Base-by-base conservation (phyloP, 2,329 filamentous ascomycete species). In the Neoascochyta sp. region DNA sequence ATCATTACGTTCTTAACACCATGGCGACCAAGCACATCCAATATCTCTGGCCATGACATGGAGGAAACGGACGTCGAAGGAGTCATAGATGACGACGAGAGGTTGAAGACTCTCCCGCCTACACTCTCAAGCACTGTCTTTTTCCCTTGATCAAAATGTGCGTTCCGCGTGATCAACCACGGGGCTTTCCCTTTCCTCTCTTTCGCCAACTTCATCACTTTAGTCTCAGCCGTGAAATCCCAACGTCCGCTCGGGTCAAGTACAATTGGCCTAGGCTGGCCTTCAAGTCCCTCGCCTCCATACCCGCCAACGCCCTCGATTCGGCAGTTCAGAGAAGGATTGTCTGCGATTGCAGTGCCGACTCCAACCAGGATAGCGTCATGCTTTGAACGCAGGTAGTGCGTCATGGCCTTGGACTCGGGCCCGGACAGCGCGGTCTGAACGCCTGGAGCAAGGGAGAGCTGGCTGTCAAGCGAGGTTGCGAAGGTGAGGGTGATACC, bases 361-460 rank as follows among this genome's bases (percentile, higher is more conserved):
- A 83, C 86, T 13, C 90, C 90, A 17, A 96, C 71, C 14, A 93
- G 72, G 46, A 95, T 94, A 21, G 86, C 87, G 41, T 85, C 79
- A 64, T 96, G 88, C 10, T 74, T 76, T 9, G 81, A 81, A 50
- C 90, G 85, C 16, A 96, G 75, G 58, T 84, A 86, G 63, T 96
- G 90, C 0, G 90, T 95, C 86, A 96, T 93, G 30, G 85, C 76
- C 63, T 95, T 95, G 20, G 86, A 86, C 42, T 81, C 73, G 0
- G 83, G 76, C 3, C 89, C 89, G 1, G 90, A 96, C 9, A 96
- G 75, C 0, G 76, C 71, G 2, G 90, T 96, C 45, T 83, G 84
- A n/a, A 79, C 71, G 9, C 88, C 88, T 0, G 87, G 86, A 0
- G 81, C 73, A 16, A 90, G 73, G 2, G 88, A 78, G 28, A 93